Conservation (phyloP, 2,329 filamentous ascomycete species). For the Tothia fuscella region DNA sequence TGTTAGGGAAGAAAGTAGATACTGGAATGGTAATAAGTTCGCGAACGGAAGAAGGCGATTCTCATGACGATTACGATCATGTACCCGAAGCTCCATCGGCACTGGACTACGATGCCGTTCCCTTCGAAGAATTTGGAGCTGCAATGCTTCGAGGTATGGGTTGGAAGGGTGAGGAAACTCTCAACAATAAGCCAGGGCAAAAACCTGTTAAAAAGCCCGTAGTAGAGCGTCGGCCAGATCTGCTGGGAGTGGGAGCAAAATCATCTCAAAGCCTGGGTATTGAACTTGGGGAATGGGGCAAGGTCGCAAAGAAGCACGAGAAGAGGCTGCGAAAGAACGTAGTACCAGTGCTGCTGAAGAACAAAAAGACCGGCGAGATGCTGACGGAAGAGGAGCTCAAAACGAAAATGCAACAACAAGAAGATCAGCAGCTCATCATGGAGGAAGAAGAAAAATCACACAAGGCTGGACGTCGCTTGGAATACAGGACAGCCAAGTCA, state of each 20-base stretch:
- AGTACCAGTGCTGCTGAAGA: constrained; percentile 48
- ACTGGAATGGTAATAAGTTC: constrained; percentile 29
- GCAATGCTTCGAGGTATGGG: constrained; percentile 88
- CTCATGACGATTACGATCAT: constrained; percentile 54
- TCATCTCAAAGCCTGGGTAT: constrained; percentile 52
- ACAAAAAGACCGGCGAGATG: constrained; percentile 50
- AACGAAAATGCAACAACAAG: constrained; percentile 35
- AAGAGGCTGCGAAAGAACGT: constrained; percentile 39
- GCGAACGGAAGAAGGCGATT: constrained; percentile 54
- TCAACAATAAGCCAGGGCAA: constrained; percentile 38
- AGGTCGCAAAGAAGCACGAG: constrained; percentile 34
- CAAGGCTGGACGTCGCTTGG: constrained; percentile 1
- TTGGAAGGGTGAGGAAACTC: constrained; percentile 62
- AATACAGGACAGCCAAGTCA: constrained; percentile 1
- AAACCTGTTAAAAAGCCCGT: constrained; percentile 44
- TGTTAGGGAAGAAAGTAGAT: constrained; percentile 28
- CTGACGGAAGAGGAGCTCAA: constrained; percentile 52
- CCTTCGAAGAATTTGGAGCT: constrained; percentile 89
- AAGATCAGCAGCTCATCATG: constrained; percentile 21
- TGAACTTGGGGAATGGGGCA: constrained; percentile 72
- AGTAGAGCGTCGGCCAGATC: constrained; percentile 60
- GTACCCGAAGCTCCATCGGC: constrained; percentile 67
- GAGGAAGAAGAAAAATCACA: constrained; percentile 16
- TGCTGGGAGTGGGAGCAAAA: constrained; percentile 82
- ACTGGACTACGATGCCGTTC: constrained; percentile 77